Percentiles rank a stretch among this genome's conserved stretches.
phyloP scores from a whole-genome alignment of 2,329 filamentous ascomycete species.

The Aspergillus phoenicis region DNA sequence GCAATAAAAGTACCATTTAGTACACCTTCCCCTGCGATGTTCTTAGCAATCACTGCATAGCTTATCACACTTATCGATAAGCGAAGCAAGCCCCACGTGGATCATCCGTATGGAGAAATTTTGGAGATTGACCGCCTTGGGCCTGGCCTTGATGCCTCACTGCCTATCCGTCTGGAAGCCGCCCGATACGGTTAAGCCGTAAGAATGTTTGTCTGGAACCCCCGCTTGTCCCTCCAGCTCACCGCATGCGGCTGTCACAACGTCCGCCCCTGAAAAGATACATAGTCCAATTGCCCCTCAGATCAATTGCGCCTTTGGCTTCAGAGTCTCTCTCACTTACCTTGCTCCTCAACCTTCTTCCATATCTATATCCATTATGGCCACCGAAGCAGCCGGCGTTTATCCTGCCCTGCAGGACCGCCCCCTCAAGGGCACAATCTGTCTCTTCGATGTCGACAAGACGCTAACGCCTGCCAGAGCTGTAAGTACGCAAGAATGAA shows the following conservation, averaged over 20 bases:
- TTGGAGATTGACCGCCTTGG: slow-evolving; percentile 12
- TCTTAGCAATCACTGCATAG: neutral
- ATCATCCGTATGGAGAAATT: neutral
- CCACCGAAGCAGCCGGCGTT: slow-evolving; percentile 34
- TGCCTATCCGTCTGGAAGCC: neutral
- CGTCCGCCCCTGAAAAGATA: slow-evolving; percentile 8
- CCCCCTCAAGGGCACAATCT: slow-evolving; percentile 88
- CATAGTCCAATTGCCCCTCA: slow-evolving; percentile 6
- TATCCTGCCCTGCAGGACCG: slow-evolving; percentile 80
- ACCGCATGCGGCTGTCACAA: slow-evolving; percentile 35
- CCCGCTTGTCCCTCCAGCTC: slow-evolving; percentile 15
- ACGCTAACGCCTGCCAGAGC: slow-evolving; percentile 82
- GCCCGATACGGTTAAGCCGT: slow-evolving; percentile 12
- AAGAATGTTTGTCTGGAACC: slow-evolving; percentile 10
- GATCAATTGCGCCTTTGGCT: slow-evolving; percentile 4
- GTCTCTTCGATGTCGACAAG: slow-evolving; percentile 93
- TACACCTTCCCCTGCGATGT: too few species aligned
- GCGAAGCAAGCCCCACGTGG: slow-evolving; percentile 8
- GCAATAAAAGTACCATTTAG: too few species aligned
- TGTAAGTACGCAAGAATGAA: slow-evolving; percentile 47
- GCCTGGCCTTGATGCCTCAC: neutral
- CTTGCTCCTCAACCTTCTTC: neutral
- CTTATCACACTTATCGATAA: slow-evolving; percentile 33
- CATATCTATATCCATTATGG: slow-evolving; percentile 24
- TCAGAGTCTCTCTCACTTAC: neutral